phyloP scores from a whole-genome alignment of 2,329 filamentous ascomycete species.

The Neofusicoccum umdonicola region DNA sequence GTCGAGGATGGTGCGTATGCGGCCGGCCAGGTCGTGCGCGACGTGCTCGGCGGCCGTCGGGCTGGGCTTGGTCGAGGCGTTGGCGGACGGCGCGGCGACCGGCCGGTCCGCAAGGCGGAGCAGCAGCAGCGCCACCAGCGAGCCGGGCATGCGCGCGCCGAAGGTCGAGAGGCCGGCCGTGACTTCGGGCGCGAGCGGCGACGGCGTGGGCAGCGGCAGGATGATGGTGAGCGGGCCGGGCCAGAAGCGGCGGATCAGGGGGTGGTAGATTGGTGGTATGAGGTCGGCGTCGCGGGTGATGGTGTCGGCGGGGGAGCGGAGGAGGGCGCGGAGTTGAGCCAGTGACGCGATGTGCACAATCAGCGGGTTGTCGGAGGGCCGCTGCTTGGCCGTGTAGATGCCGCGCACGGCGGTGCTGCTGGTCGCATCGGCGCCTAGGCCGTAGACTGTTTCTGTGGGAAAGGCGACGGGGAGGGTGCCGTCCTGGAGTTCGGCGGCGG shows the following conservation, averaged over 20 bases:
- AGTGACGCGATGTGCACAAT: slow-evolving; percentile 89
- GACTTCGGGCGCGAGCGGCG: slow-evolving; percentile 81
- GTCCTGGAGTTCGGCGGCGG: slow-evolving; percentile 63
- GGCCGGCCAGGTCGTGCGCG: slow-evolving; percentile 74
- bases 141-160: slow-evolving; percentile 84
- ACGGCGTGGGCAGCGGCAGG: slow-evolving; percentile 69
- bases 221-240: slow-evolving; percentile 91
- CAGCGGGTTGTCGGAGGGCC: slow-evolving; percentile 90
- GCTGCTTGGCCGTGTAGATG: slow-evolving; percentile 89
- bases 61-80: slow-evolving; percentile 88
- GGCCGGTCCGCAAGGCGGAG: slow-evolving; percentile 76
- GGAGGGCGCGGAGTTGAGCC: slow-evolving; percentile 66
- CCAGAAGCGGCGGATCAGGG: slow-evolving; percentile 84
- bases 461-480: slow-evolving; percentile 82
- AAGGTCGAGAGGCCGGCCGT: slow-evolving; percentile 83
- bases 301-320: slow-evolving; percentile 37
- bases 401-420: slow-evolving; percentile 77
- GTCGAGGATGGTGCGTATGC: slow-evolving; percentile 84
- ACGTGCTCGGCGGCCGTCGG: slow-evolving; percentile 91
- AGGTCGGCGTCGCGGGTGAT: slow-evolving; percentile 31
- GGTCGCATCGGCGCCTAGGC: slow-evolving; percentile 92
- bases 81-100: slow-evolving; percentile 88
- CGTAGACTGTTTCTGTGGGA: slow-evolving; percentile 96
- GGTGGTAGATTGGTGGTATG: slow-evolving; percentile 72
- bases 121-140: slow-evolving; percentile 80